A percentile compares a stretch with the other conserved stretches of the same genome.
phyloP scores from a whole-genome alignment of 441 rosid genomes.

The Heliophila coronopifolia region DNA sequence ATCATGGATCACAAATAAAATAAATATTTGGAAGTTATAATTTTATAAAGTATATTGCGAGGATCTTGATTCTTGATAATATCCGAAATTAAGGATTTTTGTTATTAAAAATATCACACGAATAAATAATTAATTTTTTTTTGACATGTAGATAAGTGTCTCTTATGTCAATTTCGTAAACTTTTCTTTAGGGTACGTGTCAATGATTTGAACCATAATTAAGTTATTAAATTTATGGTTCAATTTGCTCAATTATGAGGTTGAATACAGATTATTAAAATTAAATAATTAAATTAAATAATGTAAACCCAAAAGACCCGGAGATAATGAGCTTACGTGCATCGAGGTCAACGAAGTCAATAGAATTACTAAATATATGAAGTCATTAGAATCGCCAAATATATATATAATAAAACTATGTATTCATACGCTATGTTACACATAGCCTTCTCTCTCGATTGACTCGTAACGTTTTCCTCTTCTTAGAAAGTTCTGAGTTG shows the following conservation, averaged over 20 bases:
- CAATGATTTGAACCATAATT: neutral
- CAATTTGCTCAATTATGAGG: neutral
- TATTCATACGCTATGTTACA: too few species aligned
- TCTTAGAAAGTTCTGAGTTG: too few species aligned
- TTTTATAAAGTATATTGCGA: too few species aligned
- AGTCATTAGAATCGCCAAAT: constrained; percentile 4
- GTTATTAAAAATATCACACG: neutral
- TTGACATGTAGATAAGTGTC: neutral
- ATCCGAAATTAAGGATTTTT: neutral
- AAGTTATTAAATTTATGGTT: neutral
- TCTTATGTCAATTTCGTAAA: neutral
- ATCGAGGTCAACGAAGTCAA: constrained; percentile 29
- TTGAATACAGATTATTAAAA: neutral
- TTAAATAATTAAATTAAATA: neutral
- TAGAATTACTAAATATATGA: neutral
- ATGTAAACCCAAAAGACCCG: constrained; percentile 19
- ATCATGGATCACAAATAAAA: neutral
- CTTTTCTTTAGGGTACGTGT: neutral
- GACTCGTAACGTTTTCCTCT: too few species aligned
- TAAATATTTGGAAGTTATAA: neutral
- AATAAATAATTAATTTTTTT: too few species aligned
- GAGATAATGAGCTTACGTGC: constrained; percentile 19
- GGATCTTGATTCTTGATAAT: neutral
- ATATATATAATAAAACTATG: too few species aligned
- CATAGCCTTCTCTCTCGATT: too few species aligned